Evolutionary conservation across 768 basidiomycete genomes (phyloP), one percentile per base, ranked within the genome.

Genomic region (Mycena filopes): DNA sequence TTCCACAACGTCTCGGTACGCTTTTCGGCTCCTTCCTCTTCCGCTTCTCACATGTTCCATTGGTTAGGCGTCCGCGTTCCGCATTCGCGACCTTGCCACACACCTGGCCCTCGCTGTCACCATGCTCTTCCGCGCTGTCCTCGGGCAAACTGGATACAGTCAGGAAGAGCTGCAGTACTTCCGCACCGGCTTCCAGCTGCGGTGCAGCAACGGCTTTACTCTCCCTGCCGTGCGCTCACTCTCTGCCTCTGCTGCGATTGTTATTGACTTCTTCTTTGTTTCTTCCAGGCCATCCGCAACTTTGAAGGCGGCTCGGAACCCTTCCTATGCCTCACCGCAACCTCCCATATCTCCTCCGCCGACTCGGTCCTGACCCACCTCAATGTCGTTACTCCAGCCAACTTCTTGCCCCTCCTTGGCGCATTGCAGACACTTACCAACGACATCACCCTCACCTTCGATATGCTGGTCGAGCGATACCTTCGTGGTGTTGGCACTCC

Each of bases 251-350:
- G n/a, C n/a, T n/a, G n/a, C n/a, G n/a, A n/a, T n/a, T 3, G 2
- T 11, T 41, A n/a, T n/a, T n/a, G n/a, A n/a, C n/a, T 13, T 3
- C 21, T 8, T 8, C 26, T 2, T 36, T 36, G 10, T 11, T 36
- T 2, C 2, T 2, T 36, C 2, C 36, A 36, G 36, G 36, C 36
- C 36, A 36, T 36, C 36, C 36, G 36, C 36, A 36, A 36, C 13
- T 50, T 50, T 31, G 21, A 55, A 28, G 53, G 53, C 1, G 53
- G 53, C 38, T 36, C 55, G 1, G 55, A 57, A 18, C 23, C 55
- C 13, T 57, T 45, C 45, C 31, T 47, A 2, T 47, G 31, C 15
- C 21, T 57, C 15, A 23, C 47, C 8, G 29, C 55, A 8, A 47
- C 55, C 0, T 57, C 55, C 12, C 3, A 25, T n/a, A 47, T 57